A percentile compares a stretch with the other conserved stretches of the same genome.
phyloP scores from a whole-genome alignment of 352 stramenopile species.

The Globisporangium polare region DNA sequence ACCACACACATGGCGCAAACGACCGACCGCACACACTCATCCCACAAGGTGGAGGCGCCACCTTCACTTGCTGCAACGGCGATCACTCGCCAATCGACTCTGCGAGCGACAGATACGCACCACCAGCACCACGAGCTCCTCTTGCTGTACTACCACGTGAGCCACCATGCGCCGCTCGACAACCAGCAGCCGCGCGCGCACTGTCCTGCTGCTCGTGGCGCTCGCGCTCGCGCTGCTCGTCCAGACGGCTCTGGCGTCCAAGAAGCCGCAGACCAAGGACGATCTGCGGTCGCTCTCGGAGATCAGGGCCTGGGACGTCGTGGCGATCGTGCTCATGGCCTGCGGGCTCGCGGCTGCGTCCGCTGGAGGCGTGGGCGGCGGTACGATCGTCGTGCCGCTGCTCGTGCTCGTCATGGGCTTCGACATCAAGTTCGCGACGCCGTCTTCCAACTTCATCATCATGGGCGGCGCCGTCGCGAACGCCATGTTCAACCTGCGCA shows the following conservation, averaged over 20 bases:
- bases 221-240: neutral
- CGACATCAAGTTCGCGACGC: constrained; percentile 62
- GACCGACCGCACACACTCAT: neutral
- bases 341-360: constrained; percentile 42
- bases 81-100: neutral
- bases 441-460: constrained; percentile 59
- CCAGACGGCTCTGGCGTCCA: neutral
- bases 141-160: too few relatives aligned
- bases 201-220: neutral
- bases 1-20: neutral
- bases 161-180: neutral
- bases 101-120: neutral
- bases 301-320: constrained; percentile 34
- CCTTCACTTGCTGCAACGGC: neutral
- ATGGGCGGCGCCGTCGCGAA: constrained; percentile 61
- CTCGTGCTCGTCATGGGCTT: constrained; percentile 66
- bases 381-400: constrained; percentile 46
- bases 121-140: neutral
- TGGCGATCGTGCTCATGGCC: constrained; percentile 49
- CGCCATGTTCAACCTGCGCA: constrained; percentile 57
- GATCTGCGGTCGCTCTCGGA: constrained; percentile 28
- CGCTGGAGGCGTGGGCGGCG: constrained; percentile 45
- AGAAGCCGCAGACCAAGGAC: constrained; percentile 15
- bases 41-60: neutral
- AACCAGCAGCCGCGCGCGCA: neutral